Evolutionary conservation across 805 yeast species (phyloP), one percentile per base, ranked within the genome.

Genomic region (Sungouiozyma intestinalis): DNA sequence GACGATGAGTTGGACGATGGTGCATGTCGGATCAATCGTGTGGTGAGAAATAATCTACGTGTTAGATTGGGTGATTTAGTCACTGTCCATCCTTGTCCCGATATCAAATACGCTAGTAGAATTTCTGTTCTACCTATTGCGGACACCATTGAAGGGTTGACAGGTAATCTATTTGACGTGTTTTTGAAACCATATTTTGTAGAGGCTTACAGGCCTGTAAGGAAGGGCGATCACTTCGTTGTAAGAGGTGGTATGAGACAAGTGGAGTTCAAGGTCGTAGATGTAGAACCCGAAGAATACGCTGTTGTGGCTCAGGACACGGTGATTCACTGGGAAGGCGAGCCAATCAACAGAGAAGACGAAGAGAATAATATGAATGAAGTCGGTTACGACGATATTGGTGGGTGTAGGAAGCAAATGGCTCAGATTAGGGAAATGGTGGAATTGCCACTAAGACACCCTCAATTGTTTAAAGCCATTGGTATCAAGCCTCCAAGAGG

Each of bases 241-340:
- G 97, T 86, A 19, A 79, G 98, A 64, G 98, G 98, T 59, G 96
- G 97, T 63, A 92, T 92, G 98, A 81, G 98, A 68, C 97, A 90
- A 63, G 98, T 92, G 36, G 98, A 92, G 66, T 92, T 92, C 71
- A 94, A 92, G 66, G 96, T 92, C 38, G 97, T 90, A 38, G 98
- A 92, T 50, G 95, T 92, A 45, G 98, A 92, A 62, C 98, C 98
- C 6, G 87, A 85, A 57, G 97, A 92, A 54, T 84, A 80, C 57
- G 98, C 96, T 46, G 94, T 92, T 59, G 98, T 92, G 38, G 95
- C 98, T 16, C 98, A 92, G 69, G 98, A 92, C 61, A 92, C 98
- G 32, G 78, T 92, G 52, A 92, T 92, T 59, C 98, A 92, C 69
- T 88, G 95, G 60, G 98, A 92, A 66, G 98, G 98, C 62, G 98